phyloP scores from a whole-genome alignment of 2,329 filamentous ascomycete genomes.

The Zasmidium angulare region DNA sequence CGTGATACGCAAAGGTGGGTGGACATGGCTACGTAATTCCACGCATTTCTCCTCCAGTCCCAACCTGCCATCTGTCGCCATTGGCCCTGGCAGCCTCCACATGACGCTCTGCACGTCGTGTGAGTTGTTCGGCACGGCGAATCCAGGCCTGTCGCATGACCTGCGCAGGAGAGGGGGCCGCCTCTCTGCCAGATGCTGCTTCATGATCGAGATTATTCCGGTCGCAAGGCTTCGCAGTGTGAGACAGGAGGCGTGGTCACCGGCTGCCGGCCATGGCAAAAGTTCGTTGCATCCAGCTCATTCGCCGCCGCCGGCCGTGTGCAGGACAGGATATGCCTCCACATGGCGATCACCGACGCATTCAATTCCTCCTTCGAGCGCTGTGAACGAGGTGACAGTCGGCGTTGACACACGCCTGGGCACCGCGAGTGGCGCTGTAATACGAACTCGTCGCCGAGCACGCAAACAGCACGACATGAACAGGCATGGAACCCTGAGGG shows the following conservation, averaged over 20 bases:
- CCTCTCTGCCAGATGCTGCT: slow-evolving; percentile 1
- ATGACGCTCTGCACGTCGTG: slow-evolving; percentile 9
- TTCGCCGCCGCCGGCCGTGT: neutral
- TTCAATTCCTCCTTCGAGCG: neutral
- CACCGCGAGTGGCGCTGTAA: neutral
- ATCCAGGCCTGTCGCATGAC: slow-evolving; percentile 14
- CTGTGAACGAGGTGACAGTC: slow-evolving; percentile 14
- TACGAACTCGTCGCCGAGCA: neutral
- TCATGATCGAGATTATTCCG: slow-evolving; percentile 20
- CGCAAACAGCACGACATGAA: neutral
- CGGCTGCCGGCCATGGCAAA: slow-evolving; percentile 1
- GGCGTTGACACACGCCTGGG: slow-evolving; percentile 16
- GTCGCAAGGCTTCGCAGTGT: slow-evolving; percentile 13
- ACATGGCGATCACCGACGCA: slow-evolving; percentile 6
- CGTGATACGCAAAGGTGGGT: slow-evolving; percentile 4
- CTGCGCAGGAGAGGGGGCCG: neutral
- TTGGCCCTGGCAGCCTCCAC: slow-evolving; percentile 7
- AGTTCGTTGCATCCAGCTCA: slow-evolving; percentile 6
- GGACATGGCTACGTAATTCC: slow-evolving; percentile 13
- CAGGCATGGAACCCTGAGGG: slow-evolving; percentile 10
- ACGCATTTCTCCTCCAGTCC: slow-evolving; percentile 1
- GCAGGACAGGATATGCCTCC: slow-evolving; percentile 1
- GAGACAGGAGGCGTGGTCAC: slow-evolving; percentile 20
- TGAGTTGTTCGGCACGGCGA: slow-evolving; percentile 11
- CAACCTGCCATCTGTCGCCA: neutral